Percentiles rank a stretch among this genome's conserved stretches.
Conservation (phyloP, 768 basidiomycete genomes). For the Sarcodon sp. region DNA sequence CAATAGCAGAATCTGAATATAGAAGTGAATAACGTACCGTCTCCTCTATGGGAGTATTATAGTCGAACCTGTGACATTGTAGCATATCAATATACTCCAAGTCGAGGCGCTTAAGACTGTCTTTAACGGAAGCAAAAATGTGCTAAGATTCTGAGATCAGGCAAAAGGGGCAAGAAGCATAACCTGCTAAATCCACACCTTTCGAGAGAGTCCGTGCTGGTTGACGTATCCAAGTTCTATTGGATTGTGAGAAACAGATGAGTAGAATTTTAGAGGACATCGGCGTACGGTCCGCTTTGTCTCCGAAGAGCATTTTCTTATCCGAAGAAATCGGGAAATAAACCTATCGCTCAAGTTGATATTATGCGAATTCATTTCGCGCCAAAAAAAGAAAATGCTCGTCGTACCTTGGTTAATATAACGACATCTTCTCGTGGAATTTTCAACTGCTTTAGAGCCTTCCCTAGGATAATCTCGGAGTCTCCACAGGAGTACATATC, state of each 20-base stretch:
- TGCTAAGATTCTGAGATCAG: constrained; percentile 15
- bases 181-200: constrained; percentile 16
- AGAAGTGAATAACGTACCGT: constrained; percentile 7
- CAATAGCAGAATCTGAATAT: not conserved
- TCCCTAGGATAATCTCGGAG: constrained; percentile 28
- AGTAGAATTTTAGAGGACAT: no score
- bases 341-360: constrained; percentile 10
- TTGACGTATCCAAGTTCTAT: constrained; percentile 27
- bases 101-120: constrained; percentile 27
- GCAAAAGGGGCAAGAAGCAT: not conserved
- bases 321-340: constrained; percentile 6
- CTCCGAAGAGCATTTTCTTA: no score
- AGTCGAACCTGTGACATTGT: constrained; percentile 31
- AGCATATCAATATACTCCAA: constrained; percentile 47
- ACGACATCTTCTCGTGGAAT: constrained; percentile 32
- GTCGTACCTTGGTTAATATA: constrained; percentile 29
- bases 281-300: no score
- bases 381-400: not conserved
- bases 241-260: not conserved
- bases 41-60: constrained; percentile 27
- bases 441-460: constrained; percentile 27
- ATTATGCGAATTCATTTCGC: constrained; percentile 3
- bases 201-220: constrained; percentile 21
- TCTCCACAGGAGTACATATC: constrained; percentile 24
- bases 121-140: constrained; percentile 44